phyloP scores from a whole-genome alignment of 257 asterid species.

The Solanum pennellii region DNA sequence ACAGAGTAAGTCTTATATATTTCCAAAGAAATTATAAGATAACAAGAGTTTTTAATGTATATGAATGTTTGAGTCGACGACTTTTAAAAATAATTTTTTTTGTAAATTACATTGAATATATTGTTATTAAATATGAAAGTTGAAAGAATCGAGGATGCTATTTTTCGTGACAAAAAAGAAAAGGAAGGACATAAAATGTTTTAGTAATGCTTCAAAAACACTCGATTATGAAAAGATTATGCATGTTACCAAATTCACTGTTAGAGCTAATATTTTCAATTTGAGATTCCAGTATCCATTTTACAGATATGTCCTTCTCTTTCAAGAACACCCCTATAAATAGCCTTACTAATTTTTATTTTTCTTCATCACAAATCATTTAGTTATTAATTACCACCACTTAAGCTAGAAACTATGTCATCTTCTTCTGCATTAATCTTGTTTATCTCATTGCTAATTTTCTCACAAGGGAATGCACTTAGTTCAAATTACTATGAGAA shows the following conservation, averaged over 20 bases:
- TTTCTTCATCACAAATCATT: neutral
- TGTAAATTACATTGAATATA: neutral
- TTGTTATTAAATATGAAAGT: neutral
- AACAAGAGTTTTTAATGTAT: too few relatives aligned
- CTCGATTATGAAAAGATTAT: constrained; percentile 2
- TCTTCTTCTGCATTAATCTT: neutral
- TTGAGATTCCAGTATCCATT: neutral
- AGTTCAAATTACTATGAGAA: constrained; percentile 22
- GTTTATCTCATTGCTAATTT: neutral
- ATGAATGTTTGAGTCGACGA: too few relatives aligned
- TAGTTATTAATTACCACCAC: neutral
- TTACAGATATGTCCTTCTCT: neutral
- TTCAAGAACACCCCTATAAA: constrained; percentile 8
- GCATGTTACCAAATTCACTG: constrained; percentile 11
- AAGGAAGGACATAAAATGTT: neutral
- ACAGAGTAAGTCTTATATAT: neutral
- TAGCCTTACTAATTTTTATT: neutral
- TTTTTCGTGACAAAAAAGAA: neutral
- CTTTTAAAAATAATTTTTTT: neutral
- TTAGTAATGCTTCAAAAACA: constrained; percentile 13
- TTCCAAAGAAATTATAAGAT: too few relatives aligned
- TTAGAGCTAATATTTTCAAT: neutral
- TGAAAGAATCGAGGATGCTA: too few relatives aligned
- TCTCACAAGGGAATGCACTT: constrained; percentile 14
- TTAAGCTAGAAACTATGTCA: neutral